These are phyloP conservation scores for Kwoniella sp. DNA, from an alignment of 768 basidiomycete genomes.

Conservation along the genomic window DNA sequence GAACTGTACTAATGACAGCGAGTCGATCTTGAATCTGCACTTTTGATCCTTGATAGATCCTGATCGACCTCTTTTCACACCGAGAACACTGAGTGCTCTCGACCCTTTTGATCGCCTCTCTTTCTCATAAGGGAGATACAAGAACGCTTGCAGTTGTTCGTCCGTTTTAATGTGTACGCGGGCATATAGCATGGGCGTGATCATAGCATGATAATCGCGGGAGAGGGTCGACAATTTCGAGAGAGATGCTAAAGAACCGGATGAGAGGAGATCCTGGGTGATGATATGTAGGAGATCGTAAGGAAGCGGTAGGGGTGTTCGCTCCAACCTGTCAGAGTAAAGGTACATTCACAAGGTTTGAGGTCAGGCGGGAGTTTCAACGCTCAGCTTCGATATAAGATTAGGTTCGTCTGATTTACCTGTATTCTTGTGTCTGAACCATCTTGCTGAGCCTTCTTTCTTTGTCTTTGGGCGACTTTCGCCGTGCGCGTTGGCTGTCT, in stretches of 20 bases:
- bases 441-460: not conserved
- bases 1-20: not conserved
- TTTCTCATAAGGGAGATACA: conserved; percentile 4
- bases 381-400: too few relatives aligned
- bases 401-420: not conserved
- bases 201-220: conserved; percentile 7
- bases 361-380: too few relatives aligned
- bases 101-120: not conserved
- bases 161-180: conserved; percentile 16
- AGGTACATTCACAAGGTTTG: too few relatives aligned
- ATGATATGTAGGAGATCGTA: conserved; percentile 18
- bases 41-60: conserved; percentile 11
- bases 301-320: conserved; percentile 6
- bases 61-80: not conserved
- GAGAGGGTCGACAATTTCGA: not conserved
- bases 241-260: not conserved
- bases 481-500: too few relatives aligned
- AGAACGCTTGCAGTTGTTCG: conserved; percentile 19
- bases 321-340: conserved; percentile 9
- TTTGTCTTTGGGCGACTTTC: too few relatives aligned
- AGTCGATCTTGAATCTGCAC: conserved; percentile 9
- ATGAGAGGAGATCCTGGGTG: conserved; percentile 5
- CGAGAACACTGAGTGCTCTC: not conserved
- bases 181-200: conserved; percentile 15
- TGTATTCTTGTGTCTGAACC: not conserved